Evolutionary conservation across 169 alveolate genomes (phyloP), one percentile per base, ranked within the genome.

Genomic region (Babesia sp.): DNA sequence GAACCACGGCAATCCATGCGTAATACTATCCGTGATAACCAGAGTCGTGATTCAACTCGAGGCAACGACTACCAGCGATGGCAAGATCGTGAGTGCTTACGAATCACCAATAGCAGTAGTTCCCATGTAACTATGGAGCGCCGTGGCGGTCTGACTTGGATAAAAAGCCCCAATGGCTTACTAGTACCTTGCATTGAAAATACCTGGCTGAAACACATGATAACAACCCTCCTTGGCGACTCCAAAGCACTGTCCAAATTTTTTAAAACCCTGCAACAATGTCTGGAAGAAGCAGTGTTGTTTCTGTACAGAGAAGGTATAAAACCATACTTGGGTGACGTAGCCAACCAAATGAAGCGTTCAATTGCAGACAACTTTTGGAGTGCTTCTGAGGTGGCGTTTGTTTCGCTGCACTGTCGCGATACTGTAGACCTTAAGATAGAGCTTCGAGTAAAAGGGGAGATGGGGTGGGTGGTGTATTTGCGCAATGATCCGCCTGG

Each of bases 351-450:
- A 56, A 88, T 88, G 93, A 88, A 88, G 83, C 83, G 90, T 18
- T 84, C 87, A 51, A 57, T 88, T n/a, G 77, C 84, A 14, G 90
- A 88, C 46, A 88, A 88, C 55, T 88, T 88, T 48, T 88, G 93
- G 93, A 75, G 90, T 60, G 93, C 93, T 9, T 76, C 91, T 34
- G 93, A 88, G 58, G 86, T 88, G 2, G 93, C 93, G 11, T 88
- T 29, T 73, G 87, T 88, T 14, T 64, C 90, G n/a, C 70, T 84
- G 8, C 90, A 80, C 41, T 66, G 90, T 20, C 68, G 75, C n/a
- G 86, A 71, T 24, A 45, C 71, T 7, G 85, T 87, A n/a, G 75
- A 74, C 37, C 57, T 88, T 28, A 73, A 81, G 70, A 80, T 84
- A 31, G 93, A 88, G 39, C 89, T 80, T 26, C 61, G 93, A 33